A percentile compares a stretch with the other conserved stretches of the same genome.
Conservation (phyloP, 352 stramenopile genomes). For the Elongisporangium senticosum region DNA sequence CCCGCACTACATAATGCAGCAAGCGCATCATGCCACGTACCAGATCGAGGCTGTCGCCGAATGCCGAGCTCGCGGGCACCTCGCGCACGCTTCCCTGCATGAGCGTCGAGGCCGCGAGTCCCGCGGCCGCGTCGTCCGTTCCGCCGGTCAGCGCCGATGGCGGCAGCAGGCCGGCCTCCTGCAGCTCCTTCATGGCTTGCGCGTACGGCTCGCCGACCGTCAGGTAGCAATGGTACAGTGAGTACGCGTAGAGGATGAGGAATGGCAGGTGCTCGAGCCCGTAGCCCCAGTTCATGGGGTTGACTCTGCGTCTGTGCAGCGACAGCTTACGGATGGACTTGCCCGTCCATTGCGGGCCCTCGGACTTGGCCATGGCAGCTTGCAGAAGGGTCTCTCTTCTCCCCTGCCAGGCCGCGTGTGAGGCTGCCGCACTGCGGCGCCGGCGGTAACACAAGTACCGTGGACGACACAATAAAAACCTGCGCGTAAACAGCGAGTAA, state of each 20-base stretch:
- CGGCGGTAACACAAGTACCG: not conserved
- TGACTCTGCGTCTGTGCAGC: conserved; percentile 51
- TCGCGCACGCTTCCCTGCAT: conserved; percentile 66
- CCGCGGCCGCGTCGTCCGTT: conserved; percentile 33
- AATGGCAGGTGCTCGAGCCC: conserved; percentile 70
- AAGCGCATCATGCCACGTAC: not conserved
- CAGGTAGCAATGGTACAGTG: conserved; percentile 60
- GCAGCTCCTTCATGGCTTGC: conserved; percentile 67
- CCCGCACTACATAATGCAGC: not conserved
- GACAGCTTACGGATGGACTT: conserved; percentile 65
- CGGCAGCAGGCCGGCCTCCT: conserved; percentile 52
- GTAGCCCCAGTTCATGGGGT: conserved; percentile 53
- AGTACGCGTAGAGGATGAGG: conserved; percentile 61
- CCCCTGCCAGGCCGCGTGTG: not conserved
- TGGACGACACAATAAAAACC: not conserved
- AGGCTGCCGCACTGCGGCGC: not conserved
- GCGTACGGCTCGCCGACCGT: conserved; percentile 65
- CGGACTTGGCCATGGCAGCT: conserved; percentile 26
- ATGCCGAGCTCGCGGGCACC: conserved; percentile 17
- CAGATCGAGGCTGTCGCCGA: not conserved
- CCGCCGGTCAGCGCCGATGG: conserved; percentile 17
- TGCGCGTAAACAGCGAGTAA: not conserved
- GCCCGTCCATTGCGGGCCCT: conserved; percentile 55
- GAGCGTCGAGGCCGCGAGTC: conserved; percentile 64
- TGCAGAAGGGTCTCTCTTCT: not conserved